Evolutionary conservation across 192 early-diverging fungal species (phyloP), one percentile per base, ranked within the genome.

Genomic region (Umbelopsis sp.): DNA sequence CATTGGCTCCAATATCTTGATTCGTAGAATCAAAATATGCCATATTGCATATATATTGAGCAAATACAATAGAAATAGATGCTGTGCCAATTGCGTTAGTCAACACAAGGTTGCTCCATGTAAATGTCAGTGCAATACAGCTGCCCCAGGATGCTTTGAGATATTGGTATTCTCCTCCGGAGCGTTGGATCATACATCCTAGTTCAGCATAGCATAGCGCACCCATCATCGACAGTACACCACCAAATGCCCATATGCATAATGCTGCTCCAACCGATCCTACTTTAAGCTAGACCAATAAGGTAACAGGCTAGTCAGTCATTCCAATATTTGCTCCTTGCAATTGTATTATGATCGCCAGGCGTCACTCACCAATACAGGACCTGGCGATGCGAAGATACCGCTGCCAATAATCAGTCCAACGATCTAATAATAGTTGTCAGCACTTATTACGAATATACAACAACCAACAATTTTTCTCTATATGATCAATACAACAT

Each of bases 131-230:
- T 67, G 77, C 80, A 74, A 90, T 26, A 66, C 87, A 69, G 74
- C 82, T 66, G 70, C 91, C 90, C 70, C 80, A 91, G 0, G 88
- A 79, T 4, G 74, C 45, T 59, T 88, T 84, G 22, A 98, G 81
- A 71, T 96, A 98, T 20, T 89, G 88, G 82, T 93, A 90, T 54
- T 96, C 95, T 1, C 90, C 91, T 68, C 96, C 96, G 53, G 94
- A 95, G 21, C 79, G 74, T 8, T 92, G 91, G 51, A 93, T 89
- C 81, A 91, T 92, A 24, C 94, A 84, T 4, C 96, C 96, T 34
- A 98, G 81, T 81, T 98, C 96, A 20, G 93, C 91, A 73, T 96
- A 98, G 69, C 91, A 92, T 9, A 92, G 76, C 0, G 90, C 90
- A 36, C 96, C 96, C 14, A 88, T 86, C 70, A 92, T 89, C 4